Evolutionary conservation across 2,329 filamentous ascomycete species (phyloP).

Genomic region (Cladosporium sp.): DNA sequence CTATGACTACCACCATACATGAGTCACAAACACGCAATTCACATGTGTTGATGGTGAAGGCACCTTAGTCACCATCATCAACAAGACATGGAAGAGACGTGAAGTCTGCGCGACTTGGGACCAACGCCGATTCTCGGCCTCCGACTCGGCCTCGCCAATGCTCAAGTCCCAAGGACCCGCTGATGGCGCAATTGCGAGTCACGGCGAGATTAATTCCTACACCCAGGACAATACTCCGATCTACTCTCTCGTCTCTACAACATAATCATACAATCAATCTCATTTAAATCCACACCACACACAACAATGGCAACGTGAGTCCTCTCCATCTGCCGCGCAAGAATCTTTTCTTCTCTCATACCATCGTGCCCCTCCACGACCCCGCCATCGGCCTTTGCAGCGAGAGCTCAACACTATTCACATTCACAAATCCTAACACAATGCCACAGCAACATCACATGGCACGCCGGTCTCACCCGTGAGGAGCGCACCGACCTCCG

Average conservation of each 20-base stretch:
- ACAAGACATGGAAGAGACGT: not conserved
- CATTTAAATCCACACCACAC: not conserved
- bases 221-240: not conserved
- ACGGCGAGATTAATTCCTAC: not conserved
- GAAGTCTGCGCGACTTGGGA: not conserved
- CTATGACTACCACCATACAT: not conserved
- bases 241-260: not conserved
- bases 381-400: slow-evolving; percentile 16
- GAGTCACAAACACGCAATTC: not conserved
- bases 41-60: not conserved
- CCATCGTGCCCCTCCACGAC: slow-evolving; percentile 16
- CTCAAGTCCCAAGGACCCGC: slow-evolving; percentile 1
- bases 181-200: slow-evolving; percentile 17
- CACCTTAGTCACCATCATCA: not conserved
- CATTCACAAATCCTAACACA: slow-evolving; percentile 15
- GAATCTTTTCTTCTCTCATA: not conserved
- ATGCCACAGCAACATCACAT: slow-evolving; percentile 75
- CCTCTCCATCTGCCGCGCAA: slow-evolving; percentile 1
- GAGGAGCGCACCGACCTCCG: slow-evolving; percentile 72
- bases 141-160: not conserved
- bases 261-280: not conserved
- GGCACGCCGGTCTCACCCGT: slow-evolving; percentile 80
- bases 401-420: slow-evolving; percentile 1
- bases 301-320: slow-evolving; percentile 21
- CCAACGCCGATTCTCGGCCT: slow-evolving; percentile 7